A percentile compares a stretch with the other conserved stretches of the same genome.
Conservation (phyloP, 2,329 filamentous ascomycete species). For the Balansia obtecta region DNA sequence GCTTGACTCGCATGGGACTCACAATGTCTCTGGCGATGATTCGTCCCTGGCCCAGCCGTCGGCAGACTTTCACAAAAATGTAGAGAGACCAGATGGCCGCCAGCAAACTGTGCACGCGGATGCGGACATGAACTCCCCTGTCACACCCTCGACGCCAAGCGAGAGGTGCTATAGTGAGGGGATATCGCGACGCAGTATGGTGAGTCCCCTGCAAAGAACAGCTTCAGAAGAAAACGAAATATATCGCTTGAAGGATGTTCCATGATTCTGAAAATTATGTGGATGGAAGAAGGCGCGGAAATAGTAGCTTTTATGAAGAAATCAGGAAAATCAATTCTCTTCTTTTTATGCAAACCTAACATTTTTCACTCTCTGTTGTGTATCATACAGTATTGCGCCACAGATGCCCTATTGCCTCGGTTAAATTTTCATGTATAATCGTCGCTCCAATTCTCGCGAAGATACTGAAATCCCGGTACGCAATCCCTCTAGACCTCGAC, state of each 20-base stretch:
- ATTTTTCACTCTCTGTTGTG: background rate
- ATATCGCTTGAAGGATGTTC: background rate
- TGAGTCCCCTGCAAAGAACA: constrained; percentile 2
- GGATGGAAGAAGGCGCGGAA: background rate
- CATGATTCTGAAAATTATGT: background rate
- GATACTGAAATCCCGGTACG: too few species aligned
- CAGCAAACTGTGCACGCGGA: constrained; percentile 3
- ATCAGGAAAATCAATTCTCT: background rate
- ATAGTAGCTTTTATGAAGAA: background rate
- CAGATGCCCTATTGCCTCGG: background rate
- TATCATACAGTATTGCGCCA: background rate
- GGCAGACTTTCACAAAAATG: background rate
- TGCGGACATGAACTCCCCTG: constrained; percentile 2
- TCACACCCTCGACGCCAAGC: constrained; percentile 1
- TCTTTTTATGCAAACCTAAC: background rate
- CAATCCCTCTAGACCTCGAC: constrained; percentile 35
- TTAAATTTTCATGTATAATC: too few species aligned
- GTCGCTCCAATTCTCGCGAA: too few species aligned
- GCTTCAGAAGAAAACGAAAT: constrained; percentile 2
- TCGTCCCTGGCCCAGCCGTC: background rate
- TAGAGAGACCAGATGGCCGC: background rate
- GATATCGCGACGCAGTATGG: background rate
- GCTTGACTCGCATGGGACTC: background rate
- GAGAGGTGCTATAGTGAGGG: constrained; percentile 11
- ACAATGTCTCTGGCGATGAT: background rate